These are phyloP conservation scores for Cicer cuneatum DNA, from an alignment of 306 rosid genomes.

Conservation along the genomic window DNA sequence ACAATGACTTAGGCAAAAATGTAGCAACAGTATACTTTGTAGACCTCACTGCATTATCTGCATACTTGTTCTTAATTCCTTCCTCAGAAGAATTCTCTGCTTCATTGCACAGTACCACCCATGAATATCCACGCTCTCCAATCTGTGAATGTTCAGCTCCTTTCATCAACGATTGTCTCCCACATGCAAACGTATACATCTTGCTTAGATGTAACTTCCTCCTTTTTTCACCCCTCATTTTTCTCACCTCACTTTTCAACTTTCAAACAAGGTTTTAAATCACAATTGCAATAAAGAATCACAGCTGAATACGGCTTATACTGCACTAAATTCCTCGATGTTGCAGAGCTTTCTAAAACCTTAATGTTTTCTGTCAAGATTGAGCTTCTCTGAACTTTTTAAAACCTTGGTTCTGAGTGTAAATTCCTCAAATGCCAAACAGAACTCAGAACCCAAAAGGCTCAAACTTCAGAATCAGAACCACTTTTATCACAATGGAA, in stretches of 20 bases:
- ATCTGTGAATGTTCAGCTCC: slow-evolving; percentile 69
- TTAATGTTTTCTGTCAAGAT: too few relatives aligned
- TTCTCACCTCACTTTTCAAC: slow-evolving; percentile 31
- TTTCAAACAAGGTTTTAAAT: background rate
- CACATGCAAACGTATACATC: slow-evolving; percentile 80
- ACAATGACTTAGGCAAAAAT: slow-evolving; percentile 89
- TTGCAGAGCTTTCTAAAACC: too few relatives aligned
- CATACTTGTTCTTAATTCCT: slow-evolving; percentile 56
- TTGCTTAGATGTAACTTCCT: slow-evolving; percentile 77
- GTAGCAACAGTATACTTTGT: slow-evolving; percentile 79
- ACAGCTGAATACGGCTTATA: too few relatives aligned
- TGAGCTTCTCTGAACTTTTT: too few relatives aligned
- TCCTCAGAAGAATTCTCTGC: slow-evolving; percentile 60
- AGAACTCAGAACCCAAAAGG: slow-evolving; percentile 1
- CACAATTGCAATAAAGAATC: too few relatives aligned
- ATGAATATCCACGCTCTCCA: slow-evolving; percentile 82
- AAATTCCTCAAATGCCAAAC: slow-evolving; percentile 28
- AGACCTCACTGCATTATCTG: slow-evolving; percentile 72
- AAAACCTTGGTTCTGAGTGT: background rate
- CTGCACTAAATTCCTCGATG: too few relatives aligned
- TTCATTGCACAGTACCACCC: slow-evolving; percentile 80
- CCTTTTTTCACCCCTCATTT: slow-evolving; percentile 60
- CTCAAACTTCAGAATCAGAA: too few relatives aligned
- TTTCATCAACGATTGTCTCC: slow-evolving; percentile 60
- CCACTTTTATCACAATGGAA: slow-evolving; percentile 37